phyloP scores from a whole-genome alignment of 2,329 filamentous ascomycete genomes.

The Pseudocercospora eumusae region DNA sequence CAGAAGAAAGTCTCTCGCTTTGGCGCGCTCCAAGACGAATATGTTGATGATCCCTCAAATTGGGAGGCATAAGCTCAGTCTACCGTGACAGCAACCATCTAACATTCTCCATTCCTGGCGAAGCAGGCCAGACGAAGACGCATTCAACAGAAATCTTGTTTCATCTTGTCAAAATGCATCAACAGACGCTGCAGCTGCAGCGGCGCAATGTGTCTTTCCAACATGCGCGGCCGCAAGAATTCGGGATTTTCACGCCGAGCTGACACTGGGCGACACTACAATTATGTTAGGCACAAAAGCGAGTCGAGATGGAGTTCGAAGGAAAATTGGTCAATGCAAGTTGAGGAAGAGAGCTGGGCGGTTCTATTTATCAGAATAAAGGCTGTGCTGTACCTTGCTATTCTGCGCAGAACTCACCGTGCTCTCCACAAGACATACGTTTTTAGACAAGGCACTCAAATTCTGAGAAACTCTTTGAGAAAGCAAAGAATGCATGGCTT shows the following conservation, averaged over 20 bases:
- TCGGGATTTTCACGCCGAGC: not conserved
- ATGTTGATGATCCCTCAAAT: not conserved
- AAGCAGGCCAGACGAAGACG: not conserved
- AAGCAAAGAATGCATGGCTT: not conserved
- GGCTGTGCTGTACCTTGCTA: not conserved
- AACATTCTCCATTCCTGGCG: constrained; percentile 2
- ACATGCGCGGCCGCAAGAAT: not conserved
- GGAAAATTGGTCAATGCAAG: not conserved
- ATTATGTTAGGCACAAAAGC: not conserved
- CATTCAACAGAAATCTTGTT: not conserved
- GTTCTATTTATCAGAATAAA: not conserved
- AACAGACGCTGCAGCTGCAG: not conserved
- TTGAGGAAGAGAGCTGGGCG: not conserved
- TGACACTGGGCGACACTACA: not conserved
- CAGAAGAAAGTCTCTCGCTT: not conserved
- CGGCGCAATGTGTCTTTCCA: not conserved
- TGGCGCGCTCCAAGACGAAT: constrained; percentile 5
- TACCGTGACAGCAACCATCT: not conserved
- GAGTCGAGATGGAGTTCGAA: not conserved
- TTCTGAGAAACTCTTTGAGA: not conserved
- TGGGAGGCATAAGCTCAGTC: not conserved
- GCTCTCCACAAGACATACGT: not conserved
- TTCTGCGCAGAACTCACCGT: not conserved
- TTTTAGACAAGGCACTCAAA: not conserved
- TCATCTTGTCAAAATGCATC: constrained; percentile 6